Evolutionary conservation across 805 yeast genomes (phyloP), one percentile per base, ranked within the genome.

Genomic region (Ascoidea tarda): DNA sequence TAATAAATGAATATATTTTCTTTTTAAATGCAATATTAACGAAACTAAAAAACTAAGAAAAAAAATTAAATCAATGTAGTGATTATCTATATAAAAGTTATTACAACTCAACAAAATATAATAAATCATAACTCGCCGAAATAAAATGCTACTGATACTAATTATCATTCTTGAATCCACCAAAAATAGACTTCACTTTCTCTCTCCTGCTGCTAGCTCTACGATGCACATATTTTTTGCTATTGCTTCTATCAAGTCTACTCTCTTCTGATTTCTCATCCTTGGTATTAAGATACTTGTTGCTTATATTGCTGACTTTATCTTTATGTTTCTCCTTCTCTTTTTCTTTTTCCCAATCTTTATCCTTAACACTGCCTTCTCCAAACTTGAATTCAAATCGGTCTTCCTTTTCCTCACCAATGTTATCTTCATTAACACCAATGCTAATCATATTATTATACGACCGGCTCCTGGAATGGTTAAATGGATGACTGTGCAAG

Each of bases 111-210:
- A 21, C 28, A 21, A 21, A 21, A 21, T 21, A 21, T 21, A 21
- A 21, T 21, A 21, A 21, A 21, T 21, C 28, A 21, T 21, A 3
- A 21, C 28, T 21, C 3, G 28, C 28, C 28, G 28, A 21, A 21
- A 21, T 21, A 21, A 21, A 21, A 21, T 21, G 28, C 28, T 21
- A 21, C 28, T 21, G 28, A 21, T 21, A 21, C 28, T 21, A 21
- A 21, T 21, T 21, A 21, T 21, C 28, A 21, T 21, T 21, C 28
- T 21, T 21, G 28, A 47, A 42, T 32, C 54, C 53, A 16, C 55
- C 53, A 16, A 55, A 33, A 47, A 55, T 51, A 32, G 55, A 53
- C 32, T 46, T 47, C 14, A 55, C 55, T 33, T 53, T 55, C 33
- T 49, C 50, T 44, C 55, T 46, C 47, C 55, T 48, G 14, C 50